Evolutionary conservation across 352 stramenopile species (phyloP).

Genomic region (Albugo laibachii): DNA sequence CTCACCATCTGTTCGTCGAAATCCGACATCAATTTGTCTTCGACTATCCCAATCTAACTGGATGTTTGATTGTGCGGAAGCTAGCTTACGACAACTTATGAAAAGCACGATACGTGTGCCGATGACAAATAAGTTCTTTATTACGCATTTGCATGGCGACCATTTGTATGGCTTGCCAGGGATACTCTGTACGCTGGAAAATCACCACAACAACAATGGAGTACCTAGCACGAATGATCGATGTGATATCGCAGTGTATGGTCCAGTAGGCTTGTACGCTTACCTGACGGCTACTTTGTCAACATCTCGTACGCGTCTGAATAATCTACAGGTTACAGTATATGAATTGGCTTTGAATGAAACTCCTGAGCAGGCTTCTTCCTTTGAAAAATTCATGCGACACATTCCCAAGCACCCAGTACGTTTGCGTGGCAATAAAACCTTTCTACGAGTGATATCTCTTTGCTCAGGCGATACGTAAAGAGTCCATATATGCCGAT

Average conservation of each 20-base stretch:
- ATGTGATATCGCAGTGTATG: slow-evolving; percentile 46
- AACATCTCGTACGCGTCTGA: slow-evolving; percentile 38
- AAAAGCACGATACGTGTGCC: slow-evolving; percentile 50
- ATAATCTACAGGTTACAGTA: slow-evolving; percentile 47
- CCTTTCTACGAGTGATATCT: not conserved
- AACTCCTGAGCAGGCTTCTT: slow-evolving; percentile 21
- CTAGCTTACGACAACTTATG: slow-evolving; percentile 61
- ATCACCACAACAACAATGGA: slow-evolving; percentile 39
- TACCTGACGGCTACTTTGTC: slow-evolving; percentile 58
- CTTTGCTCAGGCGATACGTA: not conserved
- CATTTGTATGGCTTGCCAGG: slow-evolving; percentile 67
- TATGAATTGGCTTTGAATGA: slow-evolving; percentile 46
- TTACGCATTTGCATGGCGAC: slow-evolving; percentile 73
- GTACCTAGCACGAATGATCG: slow-evolving; percentile 31
- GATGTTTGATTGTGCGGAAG: slow-evolving; percentile 80
- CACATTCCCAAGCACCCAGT: slow-evolving; percentile 37
- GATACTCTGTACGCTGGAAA: slow-evolving; percentile 70
- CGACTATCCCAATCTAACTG: slow-evolving; percentile 48
- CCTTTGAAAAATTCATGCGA: slow-evolving; percentile 39
- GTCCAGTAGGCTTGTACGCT: slow-evolving; percentile 46
- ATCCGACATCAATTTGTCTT: slow-evolving; percentile 35
- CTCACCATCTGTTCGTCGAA: slow-evolving; percentile 42
- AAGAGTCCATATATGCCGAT: slow-evolving; percentile 27
- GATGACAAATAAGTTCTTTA: slow-evolving; percentile 68
- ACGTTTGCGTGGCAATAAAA: slow-evolving; percentile 2